A percentile compares a stretch with the other conserved stretches of the same genome.
phyloP scores from a whole-genome alignment of 2,329 filamentous ascomycete species.

The Zymoseptoria ardabiliae region DNA sequence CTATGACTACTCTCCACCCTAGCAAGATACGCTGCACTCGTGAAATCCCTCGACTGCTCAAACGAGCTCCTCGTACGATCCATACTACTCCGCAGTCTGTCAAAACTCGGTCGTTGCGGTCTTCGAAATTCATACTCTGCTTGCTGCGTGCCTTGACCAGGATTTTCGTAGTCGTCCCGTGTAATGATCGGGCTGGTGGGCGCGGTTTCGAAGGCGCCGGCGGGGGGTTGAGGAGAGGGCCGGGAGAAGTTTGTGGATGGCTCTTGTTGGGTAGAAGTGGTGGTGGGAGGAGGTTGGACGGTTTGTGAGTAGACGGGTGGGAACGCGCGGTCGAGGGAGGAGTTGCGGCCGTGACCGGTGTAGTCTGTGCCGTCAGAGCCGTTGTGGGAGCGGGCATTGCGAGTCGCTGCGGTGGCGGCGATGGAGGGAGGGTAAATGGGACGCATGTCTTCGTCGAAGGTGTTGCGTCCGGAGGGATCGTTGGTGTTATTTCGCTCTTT shows the following conservation, averaged over 20 bases:
- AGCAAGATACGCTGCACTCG: slow-evolving; percentile 75
- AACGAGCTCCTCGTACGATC: slow-evolving; percentile 77
- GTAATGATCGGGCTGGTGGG: slow-evolving; percentile 20
- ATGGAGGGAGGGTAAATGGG: slow-evolving; percentile 92
- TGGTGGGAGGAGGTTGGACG: neutral
- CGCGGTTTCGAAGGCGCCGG: slow-evolving; percentile 11
- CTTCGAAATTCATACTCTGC: slow-evolving; percentile 34
- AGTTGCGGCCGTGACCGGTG: slow-evolving; percentile 46
- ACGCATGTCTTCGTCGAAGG: slow-evolving; percentile 76
- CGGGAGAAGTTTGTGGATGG: neutral
- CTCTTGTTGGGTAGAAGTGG: slow-evolving; percentile 6
- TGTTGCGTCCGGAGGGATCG: slow-evolving; percentile 28
- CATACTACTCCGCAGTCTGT: slow-evolving; percentile 78
- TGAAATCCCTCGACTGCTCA: slow-evolving; percentile 84
- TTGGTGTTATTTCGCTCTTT: slow-evolving; percentile 24
- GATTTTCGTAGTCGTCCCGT: slow-evolving; percentile 12
- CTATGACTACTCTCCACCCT: slow-evolving; percentile 56
- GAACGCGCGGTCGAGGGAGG: slow-evolving; percentile 34
- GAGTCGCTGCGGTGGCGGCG: slow-evolving; percentile 65
- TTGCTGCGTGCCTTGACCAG: slow-evolving; percentile 2
- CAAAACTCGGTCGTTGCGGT: slow-evolving; percentile 71
- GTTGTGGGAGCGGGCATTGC: slow-evolving; percentile 77
- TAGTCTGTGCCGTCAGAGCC: slow-evolving; percentile 93
- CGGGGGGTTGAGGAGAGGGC: slow-evolving; percentile 13
- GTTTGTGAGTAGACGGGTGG: slow-evolving; percentile 22